Evolutionary conservation across 1,284 basidiomycete species (phyloP).

Genomic region (Ustilago vetiveriae): DNA sequence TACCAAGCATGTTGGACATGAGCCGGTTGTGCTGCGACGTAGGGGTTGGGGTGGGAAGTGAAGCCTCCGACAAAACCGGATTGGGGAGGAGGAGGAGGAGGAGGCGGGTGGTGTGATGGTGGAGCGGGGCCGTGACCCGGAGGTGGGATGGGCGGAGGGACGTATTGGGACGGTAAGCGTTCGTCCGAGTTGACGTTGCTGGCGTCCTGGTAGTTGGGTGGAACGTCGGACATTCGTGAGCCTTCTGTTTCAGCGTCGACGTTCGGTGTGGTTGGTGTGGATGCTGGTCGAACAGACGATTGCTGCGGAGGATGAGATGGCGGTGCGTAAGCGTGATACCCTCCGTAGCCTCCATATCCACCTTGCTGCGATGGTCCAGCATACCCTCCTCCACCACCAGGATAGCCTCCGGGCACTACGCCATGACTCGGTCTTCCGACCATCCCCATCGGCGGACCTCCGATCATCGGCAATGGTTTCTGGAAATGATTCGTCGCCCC

Average conservation of each 20-base stretch:
- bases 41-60: slow-evolving; percentile 22
- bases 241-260: slow-evolving; percentile 46
- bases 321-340: slow-evolving; percentile 5
- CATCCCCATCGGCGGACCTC: slow-evolving; percentile 7
- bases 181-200: slow-evolving; percentile 29
- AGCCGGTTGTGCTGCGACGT: slow-evolving; percentile 15
- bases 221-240: slow-evolving; percentile 40
- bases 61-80: slow-evolving; percentile 33
- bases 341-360: slow-evolving; percentile 14
- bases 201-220: slow-evolving; percentile 48
- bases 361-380: background rate
- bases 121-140: slow-evolving; percentile 15
- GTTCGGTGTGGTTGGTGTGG: slow-evolving; percentile 7
- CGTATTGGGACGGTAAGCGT: slow-evolving; percentile 42
- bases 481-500: slow-evolving; percentile 21
- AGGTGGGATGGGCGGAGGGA: slow-evolving; percentile 28
- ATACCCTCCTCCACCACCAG: slow-evolving; percentile 29
- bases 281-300: background rate
- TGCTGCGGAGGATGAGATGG: slow-evolving; percentile 10
- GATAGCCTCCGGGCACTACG: slow-evolving; percentile 32
- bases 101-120: slow-evolving; percentile 6
- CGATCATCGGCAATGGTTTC: slow-evolving; percentile 32
- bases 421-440: slow-evolving; percentile 24
- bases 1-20: slow-evolving; percentile 5
- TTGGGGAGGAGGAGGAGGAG: slow-evolving; percentile 1